Evolutionary conservation across 164 flowering plant genomes (phyloP), one percentile per base, ranked within the genome.

Genomic region (Tetracentron sinense): DNA sequence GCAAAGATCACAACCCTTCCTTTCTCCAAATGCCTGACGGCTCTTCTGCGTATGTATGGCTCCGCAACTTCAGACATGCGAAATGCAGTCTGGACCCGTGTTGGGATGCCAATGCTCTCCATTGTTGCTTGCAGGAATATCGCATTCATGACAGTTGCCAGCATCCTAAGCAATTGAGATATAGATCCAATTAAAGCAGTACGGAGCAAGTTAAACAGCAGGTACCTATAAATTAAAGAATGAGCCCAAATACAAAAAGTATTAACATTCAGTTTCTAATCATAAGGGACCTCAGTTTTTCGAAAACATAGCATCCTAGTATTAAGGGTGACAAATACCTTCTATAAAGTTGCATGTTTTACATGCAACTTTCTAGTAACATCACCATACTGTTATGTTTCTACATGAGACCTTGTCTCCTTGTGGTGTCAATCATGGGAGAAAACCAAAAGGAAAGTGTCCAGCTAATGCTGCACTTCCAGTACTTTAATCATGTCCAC

Each of bases 111-210:
- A 60, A 94, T 84, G 70, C 97, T 94, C 74, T 94, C 97, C 99
- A 94, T 94, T 47, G 99, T 89, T 76, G 99, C 99, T 85, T 94
- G 99, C 68, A 94, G 81, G 73, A 84, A 94, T 77, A 94, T 89
- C n/a, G 99, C 96, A 79, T 94, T 94, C 99, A 91, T 94, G 25
- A 94, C 96, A 60, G 99, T 94, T 54, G 99, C 97, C 78, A 95
- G 73, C 99, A 95, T 95, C 79, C 96, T 92, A 63, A 31, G 42
- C 44, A 19, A 55, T 33, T 28, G 16, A 21, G 53, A n/a, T n/a
- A n/a, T n/a, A 28, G 6, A 50, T 15, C 29, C 57, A 26, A 26
- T 49, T 35, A 23, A 44, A 47, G 30, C 35, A 35, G 65, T 12
- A 14, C 26, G 26, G 21, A 44, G 51, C 23, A 21, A 42, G 20